Conservation (phyloP, 2,329 filamentous ascomycete species). For the Akanthomyces lecanii region DNA sequence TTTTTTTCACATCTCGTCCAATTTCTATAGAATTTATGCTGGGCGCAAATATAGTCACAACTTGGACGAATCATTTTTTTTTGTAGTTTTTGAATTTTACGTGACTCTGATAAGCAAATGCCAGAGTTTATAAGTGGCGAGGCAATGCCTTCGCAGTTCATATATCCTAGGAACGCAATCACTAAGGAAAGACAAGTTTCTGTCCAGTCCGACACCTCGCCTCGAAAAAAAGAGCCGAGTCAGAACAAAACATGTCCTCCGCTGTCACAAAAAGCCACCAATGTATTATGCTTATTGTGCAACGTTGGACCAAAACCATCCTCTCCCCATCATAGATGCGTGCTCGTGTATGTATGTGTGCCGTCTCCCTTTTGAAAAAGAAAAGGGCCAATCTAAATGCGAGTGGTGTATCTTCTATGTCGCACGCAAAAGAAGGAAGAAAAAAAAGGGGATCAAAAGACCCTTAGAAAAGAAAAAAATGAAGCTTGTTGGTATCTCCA, state of each 20-base stretch:
- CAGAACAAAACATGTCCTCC: background rate
- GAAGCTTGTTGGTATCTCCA: conserved; percentile 22
- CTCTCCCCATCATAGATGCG: background rate
- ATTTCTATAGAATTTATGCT: background rate
- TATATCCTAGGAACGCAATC: conserved; percentile 12
- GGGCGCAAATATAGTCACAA: background rate
- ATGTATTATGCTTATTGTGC: background rate
- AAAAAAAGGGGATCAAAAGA: background rate
- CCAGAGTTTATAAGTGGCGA: conserved; percentile 5
- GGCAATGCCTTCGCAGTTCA: background rate
- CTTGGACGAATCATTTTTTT: background rate
- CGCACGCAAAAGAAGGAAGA: background rate
- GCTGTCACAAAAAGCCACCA: background rate
- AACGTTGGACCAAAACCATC: background rate
- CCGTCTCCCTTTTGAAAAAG: background rate
- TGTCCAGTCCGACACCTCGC: conserved; percentile 1
- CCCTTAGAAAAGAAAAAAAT: background rate
- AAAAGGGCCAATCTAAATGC: conserved; percentile 9
- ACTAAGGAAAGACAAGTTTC: background rate
- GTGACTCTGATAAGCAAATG: background rate
- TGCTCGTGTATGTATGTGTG: background rate
- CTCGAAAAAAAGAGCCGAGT: background rate
- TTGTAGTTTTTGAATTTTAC: background rate
- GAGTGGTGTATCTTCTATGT: conserved; percentile 7
- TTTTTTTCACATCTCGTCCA: background rate